Percentiles rank a stretch among this genome's conserved stretches.
These are phyloP conservation scores for Venturia asperata DNA, from an alignment of 2,329 filamentous ascomycete genomes.

Conservation along the genomic window DNA sequence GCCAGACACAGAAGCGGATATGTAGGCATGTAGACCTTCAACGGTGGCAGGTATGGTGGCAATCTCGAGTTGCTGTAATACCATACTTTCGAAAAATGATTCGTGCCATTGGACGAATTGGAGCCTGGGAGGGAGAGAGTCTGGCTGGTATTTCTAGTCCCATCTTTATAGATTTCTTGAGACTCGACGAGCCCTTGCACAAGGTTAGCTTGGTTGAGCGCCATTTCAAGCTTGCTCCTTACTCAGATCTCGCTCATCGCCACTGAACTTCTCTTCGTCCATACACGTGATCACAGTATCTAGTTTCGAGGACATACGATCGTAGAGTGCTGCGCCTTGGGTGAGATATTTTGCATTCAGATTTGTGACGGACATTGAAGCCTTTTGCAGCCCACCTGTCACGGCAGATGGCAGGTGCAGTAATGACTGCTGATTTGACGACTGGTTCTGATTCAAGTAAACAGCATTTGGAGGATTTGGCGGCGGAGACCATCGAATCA, in stretches of 20 bases:
- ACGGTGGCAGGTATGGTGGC: slow-evolving; percentile 57
- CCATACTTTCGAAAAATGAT: slow-evolving; percentile 63
- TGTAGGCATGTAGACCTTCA: slow-evolving; percentile 66
- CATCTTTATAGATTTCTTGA: background rate
- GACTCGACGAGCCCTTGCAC: background rate
- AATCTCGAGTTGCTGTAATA: slow-evolving; percentile 71
- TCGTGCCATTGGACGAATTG: slow-evolving; percentile 21
- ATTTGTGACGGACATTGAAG: slow-evolving; percentile 18
- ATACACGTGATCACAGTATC: slow-evolving; percentile 65
- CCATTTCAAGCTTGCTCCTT: slow-evolving; percentile 34
- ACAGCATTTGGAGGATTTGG: slow-evolving; percentile 1
- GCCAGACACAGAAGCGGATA: slow-evolving; percentile 73
- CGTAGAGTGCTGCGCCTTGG: slow-evolving; percentile 42
- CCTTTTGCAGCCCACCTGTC: slow-evolving; percentile 10
- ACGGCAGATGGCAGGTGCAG: slow-evolving; percentile 15
- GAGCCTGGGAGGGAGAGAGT: background rate
- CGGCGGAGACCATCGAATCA: slow-evolving; percentile 1
- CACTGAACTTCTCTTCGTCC: slow-evolving; percentile 53
- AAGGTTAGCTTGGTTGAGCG: slow-evolving; percentile 13
- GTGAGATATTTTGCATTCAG: slow-evolving; percentile 28
- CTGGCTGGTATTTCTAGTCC: background rate
- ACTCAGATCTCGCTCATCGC: slow-evolving; percentile 47
- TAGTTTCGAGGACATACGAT: slow-evolving; percentile 56
- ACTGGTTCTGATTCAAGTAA: background rate
- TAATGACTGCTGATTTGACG: slow-evolving; percentile 8